phyloP scores from a whole-genome alignment of 768 basidiomycete species.

The Trametes cubensis region DNA sequence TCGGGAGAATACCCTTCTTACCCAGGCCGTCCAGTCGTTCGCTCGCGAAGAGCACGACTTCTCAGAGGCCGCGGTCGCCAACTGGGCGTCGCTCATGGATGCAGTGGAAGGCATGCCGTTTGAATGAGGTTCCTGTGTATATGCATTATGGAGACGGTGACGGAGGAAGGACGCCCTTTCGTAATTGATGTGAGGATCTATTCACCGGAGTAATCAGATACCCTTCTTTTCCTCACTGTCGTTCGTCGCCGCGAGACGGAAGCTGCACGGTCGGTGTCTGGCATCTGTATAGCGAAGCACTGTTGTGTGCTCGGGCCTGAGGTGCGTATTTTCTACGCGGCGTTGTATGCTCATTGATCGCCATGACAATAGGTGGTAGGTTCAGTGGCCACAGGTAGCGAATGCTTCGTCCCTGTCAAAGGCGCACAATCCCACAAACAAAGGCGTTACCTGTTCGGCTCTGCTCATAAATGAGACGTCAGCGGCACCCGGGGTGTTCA shows the following conservation, averaged over 20 bases:
- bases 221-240: neutral
- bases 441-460: too few relatives aligned
- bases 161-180: neutral
- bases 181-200: constrained; percentile 10
- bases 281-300: too few relatives aligned
- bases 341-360: too few relatives aligned
- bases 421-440: too few relatives aligned
- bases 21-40: constrained; percentile 71
- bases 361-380: too few relatives aligned
- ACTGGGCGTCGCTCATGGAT: constrained; percentile 76
- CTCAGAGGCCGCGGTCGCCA: constrained; percentile 58
- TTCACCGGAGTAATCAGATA: constrained; percentile 19
- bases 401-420: too few relatives aligned
- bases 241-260: neutral
- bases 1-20: constrained; percentile 81
- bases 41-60: constrained; percentile 75
- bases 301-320: too few relatives aligned
- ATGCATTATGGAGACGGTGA: neutral
- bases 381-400: too few relatives aligned
- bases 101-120: constrained; percentile 83
- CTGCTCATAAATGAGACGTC: too few relatives aligned
- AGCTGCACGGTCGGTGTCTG: neutral
- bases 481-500: too few relatives aligned
- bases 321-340: too few relatives aligned
- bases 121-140: constrained; percentile 51